Percentiles rank a stretch among this genome's conserved stretches.
Conservation (phyloP, 176 grass and related monocot genomes). For the Saccharum officinarum region DNA sequence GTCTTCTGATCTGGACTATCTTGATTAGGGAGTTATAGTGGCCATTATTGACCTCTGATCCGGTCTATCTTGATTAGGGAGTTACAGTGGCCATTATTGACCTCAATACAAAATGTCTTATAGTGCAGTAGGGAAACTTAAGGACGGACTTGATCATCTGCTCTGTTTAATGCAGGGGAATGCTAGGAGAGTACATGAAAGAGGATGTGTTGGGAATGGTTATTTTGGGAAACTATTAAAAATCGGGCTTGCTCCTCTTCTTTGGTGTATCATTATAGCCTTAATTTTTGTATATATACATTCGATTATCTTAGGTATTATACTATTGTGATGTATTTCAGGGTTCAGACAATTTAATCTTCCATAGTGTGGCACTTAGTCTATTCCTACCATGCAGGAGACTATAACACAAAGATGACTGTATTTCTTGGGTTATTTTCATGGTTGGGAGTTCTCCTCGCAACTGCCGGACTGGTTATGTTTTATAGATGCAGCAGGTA, state of each 20-base stretch:
- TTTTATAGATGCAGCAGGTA: slow-evolving; percentile 99
- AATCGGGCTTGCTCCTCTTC: slow-evolving; percentile 80
- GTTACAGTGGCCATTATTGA: not conserved
- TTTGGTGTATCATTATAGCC: slow-evolving; percentile 76
- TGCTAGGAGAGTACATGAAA: slow-evolving; percentile 89
- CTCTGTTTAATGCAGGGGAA: slow-evolving; percentile 69
- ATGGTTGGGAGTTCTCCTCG: slow-evolving; percentile 79
- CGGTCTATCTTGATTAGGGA: slow-evolving; percentile 12
- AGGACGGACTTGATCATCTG: slow-evolving; percentile 1
- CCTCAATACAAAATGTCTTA: slow-evolving; percentile 11
- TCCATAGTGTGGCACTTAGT: slow-evolving; percentile 27
- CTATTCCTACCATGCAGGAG: slow-evolving; percentile 54
- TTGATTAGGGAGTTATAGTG: too few species aligned
- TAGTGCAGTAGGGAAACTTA: not conserved
- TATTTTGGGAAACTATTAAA: slow-evolving; percentile 73
- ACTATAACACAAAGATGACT: slow-evolving; percentile 65
- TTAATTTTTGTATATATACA: slow-evolving; percentile 75
- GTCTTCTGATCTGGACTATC: not conserved
- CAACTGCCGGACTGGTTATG: slow-evolving; percentile 68
- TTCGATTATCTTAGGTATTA: slow-evolving; percentile 72
- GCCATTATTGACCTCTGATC: too few species aligned
- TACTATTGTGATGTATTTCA: slow-evolving; percentile 13
- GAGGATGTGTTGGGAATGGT: slow-evolving; percentile 55
- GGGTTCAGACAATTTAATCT: slow-evolving; percentile 14
- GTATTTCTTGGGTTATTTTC: slow-evolving; percentile 62